Percentiles rank a stretch among this genome's conserved stretches.
Evolutionary conservation across 1,284 basidiomycete species (phyloP).

Genomic region (Ganoderma multipileum): DNA sequence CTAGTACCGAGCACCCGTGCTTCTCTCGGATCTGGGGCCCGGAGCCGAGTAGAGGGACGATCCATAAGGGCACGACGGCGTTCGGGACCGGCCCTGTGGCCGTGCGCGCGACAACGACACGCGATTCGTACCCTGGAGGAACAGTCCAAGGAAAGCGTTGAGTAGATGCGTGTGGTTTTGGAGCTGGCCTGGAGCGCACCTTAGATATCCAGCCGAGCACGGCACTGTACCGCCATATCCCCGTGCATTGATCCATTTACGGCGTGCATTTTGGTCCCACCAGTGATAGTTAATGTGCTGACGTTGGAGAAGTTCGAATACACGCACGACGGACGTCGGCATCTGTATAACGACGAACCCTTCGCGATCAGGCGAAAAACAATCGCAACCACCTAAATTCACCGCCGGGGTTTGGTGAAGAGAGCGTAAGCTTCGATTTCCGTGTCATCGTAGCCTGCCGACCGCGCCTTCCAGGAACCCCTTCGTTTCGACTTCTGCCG

Average conservation of each 20-base stretch:
- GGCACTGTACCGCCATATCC: neutral
- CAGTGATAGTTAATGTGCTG: neutral
- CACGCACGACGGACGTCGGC: neutral
- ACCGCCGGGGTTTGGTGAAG: neutral
- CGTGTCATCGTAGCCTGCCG: neutral
- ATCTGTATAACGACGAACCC: neutral
- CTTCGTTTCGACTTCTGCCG: neutral
- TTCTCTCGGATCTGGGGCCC: constrained; percentile 16
- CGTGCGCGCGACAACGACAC: neutral
- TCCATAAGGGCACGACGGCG: neutral
- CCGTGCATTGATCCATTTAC: too few species aligned
- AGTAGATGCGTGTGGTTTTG: neutral
- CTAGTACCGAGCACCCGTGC: constrained; percentile 17
- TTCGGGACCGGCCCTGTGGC: neutral
- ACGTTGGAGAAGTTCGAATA: neutral
- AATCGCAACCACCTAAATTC: neutral
- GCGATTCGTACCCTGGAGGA: neutral
- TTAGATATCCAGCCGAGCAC: neutral
- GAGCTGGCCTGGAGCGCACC: neutral
- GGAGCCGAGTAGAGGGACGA: constrained; percentile 14
- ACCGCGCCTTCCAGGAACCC: constrained; percentile 1
- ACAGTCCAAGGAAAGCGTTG: neutral
- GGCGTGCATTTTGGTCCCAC: neutral
- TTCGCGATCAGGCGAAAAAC: neutral
- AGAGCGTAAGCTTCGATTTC: neutral